Conservation (phyloP, 2,329 filamentous ascomycete genomes). For the Alternaria sp. region DNA sequence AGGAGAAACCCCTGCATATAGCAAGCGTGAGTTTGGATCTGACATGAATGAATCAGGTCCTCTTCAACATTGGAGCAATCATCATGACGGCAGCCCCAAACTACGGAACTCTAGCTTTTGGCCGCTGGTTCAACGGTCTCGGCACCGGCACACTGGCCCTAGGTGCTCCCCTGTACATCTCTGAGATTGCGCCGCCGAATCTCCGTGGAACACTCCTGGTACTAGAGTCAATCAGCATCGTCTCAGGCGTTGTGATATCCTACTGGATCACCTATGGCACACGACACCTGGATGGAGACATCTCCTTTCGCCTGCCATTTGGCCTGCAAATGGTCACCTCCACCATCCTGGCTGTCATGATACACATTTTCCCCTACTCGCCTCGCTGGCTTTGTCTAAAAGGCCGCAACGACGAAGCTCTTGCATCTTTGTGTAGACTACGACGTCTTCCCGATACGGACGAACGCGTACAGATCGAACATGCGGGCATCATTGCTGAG, state of each 20-base stretch:
- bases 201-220: slow-evolving; percentile 16
- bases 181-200: slow-evolving; percentile 11
- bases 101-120: slow-evolving; percentile 39
- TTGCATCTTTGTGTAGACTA: slow-evolving; percentile 36
- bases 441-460: slow-evolving; percentile 49
- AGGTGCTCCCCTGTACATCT: slow-evolving; percentile 33
- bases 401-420: no score
- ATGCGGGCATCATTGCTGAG: neutral
- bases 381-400: slow-evolving; percentile 2
- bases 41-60: slow-evolving; percentile 26
- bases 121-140: no score
- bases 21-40: no score
- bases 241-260: slow-evolving; percentile 10
- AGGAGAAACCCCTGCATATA: no score
- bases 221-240: slow-evolving; percentile 10
- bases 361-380: slow-evolving; percentile 3
- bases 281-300: slow-evolving; percentile 2
- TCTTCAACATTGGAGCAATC: slow-evolving; percentile 57
- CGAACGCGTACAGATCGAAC: neutral
- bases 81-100: slow-evolving; percentile 58
- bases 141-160: slow-evolving; percentile 20
- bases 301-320: slow-evolving; percentile 7
- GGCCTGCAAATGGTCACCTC: slow-evolving; percentile 6
- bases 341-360: neutral
- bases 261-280: slow-evolving; percentile 16